Percentiles rank a stretch among this genome's conserved stretches.
phyloP scores from a whole-genome alignment of 768 basidiomycete genomes.

The Suillus paluster region DNA sequence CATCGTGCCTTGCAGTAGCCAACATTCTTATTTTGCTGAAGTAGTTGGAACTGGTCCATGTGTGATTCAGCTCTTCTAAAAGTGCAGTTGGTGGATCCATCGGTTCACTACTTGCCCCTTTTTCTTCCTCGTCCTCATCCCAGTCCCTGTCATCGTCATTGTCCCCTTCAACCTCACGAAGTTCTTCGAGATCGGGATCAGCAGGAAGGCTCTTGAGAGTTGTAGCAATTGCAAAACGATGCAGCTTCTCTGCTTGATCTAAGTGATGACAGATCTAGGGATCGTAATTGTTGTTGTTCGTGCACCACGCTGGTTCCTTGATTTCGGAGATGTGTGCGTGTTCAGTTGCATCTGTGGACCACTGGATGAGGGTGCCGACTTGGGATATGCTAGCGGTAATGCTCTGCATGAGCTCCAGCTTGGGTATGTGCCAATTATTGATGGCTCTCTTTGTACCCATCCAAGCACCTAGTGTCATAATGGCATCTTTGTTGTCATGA shows the following conservation, averaged over 20 bases:
- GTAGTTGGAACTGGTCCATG: background rate
- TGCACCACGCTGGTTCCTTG: conserved; percentile 33
- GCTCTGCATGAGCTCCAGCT: conserved; percentile 44
- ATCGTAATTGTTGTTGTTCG: conserved; percentile 39
- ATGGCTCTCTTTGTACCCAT: conserved; percentile 23
- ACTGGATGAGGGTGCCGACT: conserved; percentile 37
- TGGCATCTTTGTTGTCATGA: conserved; percentile 37
- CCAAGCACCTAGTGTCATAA: conserved; percentile 35
- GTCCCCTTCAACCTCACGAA: background rate
- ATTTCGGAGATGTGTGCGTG: conserved; percentile 36
- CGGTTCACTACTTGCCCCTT: conserved; percentile 4
- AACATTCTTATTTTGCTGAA: background rate
- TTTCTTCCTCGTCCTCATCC: conserved; percentile 12
- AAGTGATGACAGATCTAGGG: conserved; percentile 39
- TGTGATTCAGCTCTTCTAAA: background rate
- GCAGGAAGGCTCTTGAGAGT: conserved; percentile 10
- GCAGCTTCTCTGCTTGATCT: conserved; percentile 34
- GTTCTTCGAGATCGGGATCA: conserved; percentile 17
- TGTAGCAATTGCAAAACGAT: conserved; percentile 27
- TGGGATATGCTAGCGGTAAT: conserved; percentile 30
- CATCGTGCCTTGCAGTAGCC: background rate
- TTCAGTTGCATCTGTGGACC: conserved; percentile 42
- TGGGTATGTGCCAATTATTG: conserved; percentile 44
- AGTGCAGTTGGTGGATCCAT: background rate
- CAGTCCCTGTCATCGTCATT: too few relatives aligned